These are phyloP conservation scores for Sporothrix humicola DNA, from an alignment of 2,329 filamentous ascomycete species.

Conservation along the genomic window DNA sequence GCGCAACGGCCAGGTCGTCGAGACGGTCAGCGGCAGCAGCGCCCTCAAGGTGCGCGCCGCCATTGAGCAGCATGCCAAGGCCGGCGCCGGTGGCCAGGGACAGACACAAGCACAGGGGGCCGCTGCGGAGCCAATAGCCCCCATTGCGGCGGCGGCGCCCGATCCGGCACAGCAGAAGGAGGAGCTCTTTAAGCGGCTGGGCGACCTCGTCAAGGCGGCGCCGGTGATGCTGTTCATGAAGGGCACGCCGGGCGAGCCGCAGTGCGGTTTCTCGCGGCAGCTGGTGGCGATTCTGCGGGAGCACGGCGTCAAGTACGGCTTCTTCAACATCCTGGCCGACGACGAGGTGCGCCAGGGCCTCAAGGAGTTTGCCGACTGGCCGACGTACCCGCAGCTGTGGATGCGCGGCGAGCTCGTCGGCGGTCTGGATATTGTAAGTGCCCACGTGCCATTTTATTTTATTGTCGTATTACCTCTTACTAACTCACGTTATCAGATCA, in stretches of 20 bases:
- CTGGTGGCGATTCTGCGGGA: constrained; percentile 85
- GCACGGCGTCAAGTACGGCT: constrained; percentile 91
- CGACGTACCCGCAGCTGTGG: constrained; percentile 95
- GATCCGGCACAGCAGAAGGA: constrained; percentile 73
- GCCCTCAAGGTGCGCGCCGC: constrained; percentile 82
- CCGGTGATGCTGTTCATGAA: constrained; percentile 99
- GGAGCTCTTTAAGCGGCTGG: constrained; percentile 80
- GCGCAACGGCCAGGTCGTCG: constrained; percentile 74
- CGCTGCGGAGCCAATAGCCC: constrained; percentile 46
- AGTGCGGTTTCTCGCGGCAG: constrained; percentile 95
- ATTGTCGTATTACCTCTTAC: background rate
- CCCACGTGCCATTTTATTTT: background rate
- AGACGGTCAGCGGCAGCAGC: constrained; percentile 89
- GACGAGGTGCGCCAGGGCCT: constrained; percentile 95
- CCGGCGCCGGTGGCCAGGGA: constrained; percentile 42
- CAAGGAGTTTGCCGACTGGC: constrained; percentile 98
- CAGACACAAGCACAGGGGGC: constrained; percentile 46
- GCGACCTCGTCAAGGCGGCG: constrained; percentile 88
- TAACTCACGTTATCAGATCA: constrained; percentile 65
- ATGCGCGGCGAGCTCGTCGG: constrained; percentile 88
- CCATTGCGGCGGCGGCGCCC: constrained; percentile 42
- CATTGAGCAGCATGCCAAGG: constrained; percentile 76
- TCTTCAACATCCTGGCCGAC: constrained; percentile 98
- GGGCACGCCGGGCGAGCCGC: constrained; percentile 91
- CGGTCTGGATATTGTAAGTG: constrained; percentile 89